Evolutionary conservation across 768 basidiomycete genomes (phyloP).

Genomic region (Russula vinacea): DNA sequence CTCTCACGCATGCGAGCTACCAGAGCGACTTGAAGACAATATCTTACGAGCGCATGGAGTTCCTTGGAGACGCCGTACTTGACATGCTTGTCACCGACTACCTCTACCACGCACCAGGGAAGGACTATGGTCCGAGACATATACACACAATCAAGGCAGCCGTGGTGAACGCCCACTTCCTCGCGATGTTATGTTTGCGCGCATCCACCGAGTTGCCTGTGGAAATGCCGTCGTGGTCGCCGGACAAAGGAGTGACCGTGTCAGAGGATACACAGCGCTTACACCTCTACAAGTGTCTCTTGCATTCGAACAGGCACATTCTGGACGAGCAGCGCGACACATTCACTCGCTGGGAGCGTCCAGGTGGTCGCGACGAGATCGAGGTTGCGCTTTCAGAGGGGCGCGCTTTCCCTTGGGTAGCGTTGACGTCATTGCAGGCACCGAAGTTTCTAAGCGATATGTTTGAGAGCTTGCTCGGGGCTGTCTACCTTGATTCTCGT

Average conservation of each 20-base stretch:
- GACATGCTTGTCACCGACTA: conserved; percentile 73
- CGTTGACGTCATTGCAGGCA: conserved; percentile 68
- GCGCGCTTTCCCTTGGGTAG: conserved; percentile 65
- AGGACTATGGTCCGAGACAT: conserved; percentile 63
- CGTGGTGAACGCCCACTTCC: conserved; percentile 70
- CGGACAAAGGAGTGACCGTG: conserved; percentile 35
- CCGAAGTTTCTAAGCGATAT: conserved; percentile 80
- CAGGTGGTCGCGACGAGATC: conserved; percentile 45
- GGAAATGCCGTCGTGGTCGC: conserved; percentile 47
- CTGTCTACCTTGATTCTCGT: conserved; percentile 65
- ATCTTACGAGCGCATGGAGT: conserved; percentile 78
- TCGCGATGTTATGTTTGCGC: conserved; percentile 63
- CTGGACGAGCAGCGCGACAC: conserved; percentile 63
- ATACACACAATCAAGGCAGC: conserved; percentile 66
- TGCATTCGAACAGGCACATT: conserved; percentile 62
- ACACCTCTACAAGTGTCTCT: conserved; percentile 63
- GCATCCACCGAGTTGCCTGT: conserved; percentile 44
- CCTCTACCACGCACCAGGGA: conserved; percentile 62
- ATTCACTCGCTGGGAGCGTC: conserved; percentile 48
- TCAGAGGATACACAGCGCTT: conserved; percentile 45
- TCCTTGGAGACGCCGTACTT: conserved; percentile 70
- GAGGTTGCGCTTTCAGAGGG: conserved; percentile 45
- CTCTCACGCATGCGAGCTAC: conserved; percentile 69
- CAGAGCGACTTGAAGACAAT: conserved; percentile 55
- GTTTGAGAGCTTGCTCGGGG: conserved; percentile 71